Conservation (phyloP, 2,329 filamentous ascomycete genomes). For the Penicillium aurantiogriseum region DNA sequence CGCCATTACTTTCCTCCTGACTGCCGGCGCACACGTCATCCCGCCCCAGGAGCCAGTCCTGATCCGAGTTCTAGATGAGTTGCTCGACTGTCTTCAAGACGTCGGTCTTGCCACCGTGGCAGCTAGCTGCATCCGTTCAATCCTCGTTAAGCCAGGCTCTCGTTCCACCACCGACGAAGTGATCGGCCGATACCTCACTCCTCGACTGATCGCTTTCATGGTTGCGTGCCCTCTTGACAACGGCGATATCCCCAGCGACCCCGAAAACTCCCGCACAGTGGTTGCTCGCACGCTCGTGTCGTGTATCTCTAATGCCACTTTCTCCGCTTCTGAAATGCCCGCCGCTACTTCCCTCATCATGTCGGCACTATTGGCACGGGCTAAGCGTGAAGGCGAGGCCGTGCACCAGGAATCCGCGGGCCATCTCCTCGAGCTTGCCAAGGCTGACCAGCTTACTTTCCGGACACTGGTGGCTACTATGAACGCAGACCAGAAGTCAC, state of each 20-base stretch:
- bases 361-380: conserved; percentile 72
- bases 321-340: conserved; percentile 31
- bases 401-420: conserved; percentile 71
- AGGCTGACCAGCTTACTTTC: conserved; percentile 70
- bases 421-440: conserved; percentile 76
- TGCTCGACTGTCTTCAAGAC: conserved; percentile 74
- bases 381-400: conserved; percentile 59
- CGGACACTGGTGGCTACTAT: conserved; percentile 70
- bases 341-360: conserved; percentile 71
- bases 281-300: conserved; percentile 72
- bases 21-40: conserved; percentile 71
- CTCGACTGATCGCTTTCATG: conserved; percentile 73
- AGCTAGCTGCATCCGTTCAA: conserved; percentile 81
- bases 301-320: conserved; percentile 56
- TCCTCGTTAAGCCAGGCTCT: conserved; percentile 65
- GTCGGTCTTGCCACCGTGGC: conserved; percentile 72
- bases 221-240: conserved; percentile 52
- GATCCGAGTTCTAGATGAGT: conserved; percentile 70
- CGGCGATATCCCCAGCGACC: conserved; percentile 62
- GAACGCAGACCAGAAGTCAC: conserved; percentile 65
- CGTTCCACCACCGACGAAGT: conserved; percentile 66
- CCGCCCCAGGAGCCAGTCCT: conserved; percentile 73
- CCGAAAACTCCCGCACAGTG: conserved; percentile 69
- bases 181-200: conserved; percentile 71
- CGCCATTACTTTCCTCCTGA: conserved; percentile 84